These are phyloP conservation scores for Phyllostachys edulis DNA, from an alignment of 176 grass and related monocot species.

Conservation along the genomic window DNA sequence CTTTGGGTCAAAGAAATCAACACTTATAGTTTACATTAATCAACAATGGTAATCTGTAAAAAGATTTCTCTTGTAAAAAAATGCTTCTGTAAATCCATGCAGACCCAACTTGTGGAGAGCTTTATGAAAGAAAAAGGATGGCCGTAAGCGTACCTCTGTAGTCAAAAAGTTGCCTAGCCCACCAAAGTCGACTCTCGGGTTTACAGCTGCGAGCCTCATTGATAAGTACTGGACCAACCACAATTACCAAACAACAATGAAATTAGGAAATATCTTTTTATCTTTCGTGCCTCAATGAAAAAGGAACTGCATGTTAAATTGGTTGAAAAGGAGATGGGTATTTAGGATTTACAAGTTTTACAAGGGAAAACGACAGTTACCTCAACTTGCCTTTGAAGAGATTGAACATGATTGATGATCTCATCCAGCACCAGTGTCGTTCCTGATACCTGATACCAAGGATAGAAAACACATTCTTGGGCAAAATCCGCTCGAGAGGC, in stretches of 20 bases:
- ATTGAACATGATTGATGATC: conserved; percentile 98
- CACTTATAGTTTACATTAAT: conserved; percentile 7
- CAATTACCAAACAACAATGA: conserved; percentile 9
- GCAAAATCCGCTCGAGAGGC: too few relatives aligned
- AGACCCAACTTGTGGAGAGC: conserved; percentile 2
- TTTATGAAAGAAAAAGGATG: background rate
- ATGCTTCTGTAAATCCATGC: background rate
- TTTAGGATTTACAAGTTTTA: background rate
- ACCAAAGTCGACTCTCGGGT: conserved; percentile 74
- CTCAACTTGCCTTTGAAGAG: conserved; percentile 92
- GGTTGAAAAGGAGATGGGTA: background rate
- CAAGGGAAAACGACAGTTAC: conserved; percentile 40
- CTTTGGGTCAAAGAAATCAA: background rate
- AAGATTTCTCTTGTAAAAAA: background rate
- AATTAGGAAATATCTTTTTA: background rate
- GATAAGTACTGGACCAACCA: conserved; percentile 65
- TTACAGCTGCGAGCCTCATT: conserved; percentile 85
- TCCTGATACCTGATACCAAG: conserved; percentile 85
- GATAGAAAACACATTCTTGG: too few relatives aligned
- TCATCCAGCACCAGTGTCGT: conserved; percentile 90
- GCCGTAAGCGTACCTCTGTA: conserved; percentile 46
- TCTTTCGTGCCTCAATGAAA: background rate
- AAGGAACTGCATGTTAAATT: background rate
- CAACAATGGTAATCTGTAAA: background rate
- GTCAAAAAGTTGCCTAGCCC: conserved; percentile 71